phyloP scores from a whole-genome alignment of 176 grass and related monocot genomes.

The Typha latifolia region DNA sequence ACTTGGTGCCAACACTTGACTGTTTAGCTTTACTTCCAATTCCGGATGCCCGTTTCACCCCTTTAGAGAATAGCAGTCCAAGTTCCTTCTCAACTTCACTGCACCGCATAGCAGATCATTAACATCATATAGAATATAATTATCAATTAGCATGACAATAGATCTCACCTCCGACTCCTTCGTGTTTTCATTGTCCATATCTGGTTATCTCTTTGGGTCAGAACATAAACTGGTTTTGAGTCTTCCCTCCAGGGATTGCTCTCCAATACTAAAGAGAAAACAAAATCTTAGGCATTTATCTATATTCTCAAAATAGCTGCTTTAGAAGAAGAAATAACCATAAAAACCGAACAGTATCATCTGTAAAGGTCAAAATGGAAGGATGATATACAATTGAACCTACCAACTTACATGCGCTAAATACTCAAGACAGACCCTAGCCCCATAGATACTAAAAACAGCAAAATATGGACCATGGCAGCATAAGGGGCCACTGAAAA shows the following conservation, averaged over 20 bases:
- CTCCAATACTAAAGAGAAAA: conserved; percentile 58
- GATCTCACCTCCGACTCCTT: conserved; percentile 48
- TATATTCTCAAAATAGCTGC: too few relatives aligned
- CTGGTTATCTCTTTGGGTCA: conserved; percentile 73
- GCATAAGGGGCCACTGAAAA: too few relatives aligned
- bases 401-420: too few relatives aligned
- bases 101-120: neutral
- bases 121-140: neutral
- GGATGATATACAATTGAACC: too few relatives aligned
- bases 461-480: too few relatives aligned
- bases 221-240: conserved; percentile 78
- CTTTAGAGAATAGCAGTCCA: conserved; percentile 79
- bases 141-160: neutral
- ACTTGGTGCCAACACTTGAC: conserved; percentile 46
- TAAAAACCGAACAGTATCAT: too few relatives aligned
- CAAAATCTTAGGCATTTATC: too few relatives aligned
- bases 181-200: conserved; percentile 99
- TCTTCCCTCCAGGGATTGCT: conserved; percentile 96
- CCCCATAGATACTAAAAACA: too few relatives aligned
- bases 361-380: too few relatives aligned
- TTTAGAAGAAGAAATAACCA: too few relatives aligned
- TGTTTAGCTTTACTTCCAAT: conserved; percentile 57
- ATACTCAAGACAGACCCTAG: too few relatives aligned
- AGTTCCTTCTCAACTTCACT: conserved; percentile 96
- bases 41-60: conserved; percentile 29